Base-by-base conservation (phyloP, 768 basidiomycete genomes). In the Calocera cornea region DNA sequence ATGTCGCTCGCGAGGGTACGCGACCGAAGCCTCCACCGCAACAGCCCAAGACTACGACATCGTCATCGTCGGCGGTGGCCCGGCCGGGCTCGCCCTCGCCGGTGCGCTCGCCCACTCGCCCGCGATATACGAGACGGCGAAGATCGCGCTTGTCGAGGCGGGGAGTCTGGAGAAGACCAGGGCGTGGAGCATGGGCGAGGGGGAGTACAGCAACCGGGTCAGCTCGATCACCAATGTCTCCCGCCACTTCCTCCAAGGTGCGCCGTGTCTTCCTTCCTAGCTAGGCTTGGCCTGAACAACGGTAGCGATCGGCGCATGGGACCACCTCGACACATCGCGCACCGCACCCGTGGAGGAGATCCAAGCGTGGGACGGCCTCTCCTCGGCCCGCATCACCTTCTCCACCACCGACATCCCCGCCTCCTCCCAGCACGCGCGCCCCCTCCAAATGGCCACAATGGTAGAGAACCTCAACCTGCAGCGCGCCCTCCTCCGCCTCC, bases 321-420 rank as follows among this genome's bases (percentile, higher is more conserved):
- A 80, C 12, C 78, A 88, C 76, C 82, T 98, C 29, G 87, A 92
- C 16, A 73, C 78, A 24, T 70, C 75, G 14, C 82, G 95, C 31
- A 89, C 90, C 1, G 81, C 83, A 66, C 83, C 87, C 0, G 80
- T 98, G 22, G 84, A 89, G 71, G 86, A 91, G 70, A 92, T 98
- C 87, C 86, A 94, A 92, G 87, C 95, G 14, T 99, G 95, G 95
- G 94, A 97, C 74, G 93, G 93, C 1, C 70, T 94, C 41, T 89
- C 90, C 1, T 85, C 87, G 71, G 87, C 92, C 8, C 83, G 90
- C 17, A 87, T 94, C 65, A 79, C 79, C 7, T 95, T 95, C 72
- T 80, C 82, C 41, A 80, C 87, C 0, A 77, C 83, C 8, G 64
- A 66, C 40, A 34, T 70, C 19, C 70, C 36, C 7, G 34, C 34